Conservation (phyloP, 129 eudicot species). For the Lactuca sativa region DNA sequence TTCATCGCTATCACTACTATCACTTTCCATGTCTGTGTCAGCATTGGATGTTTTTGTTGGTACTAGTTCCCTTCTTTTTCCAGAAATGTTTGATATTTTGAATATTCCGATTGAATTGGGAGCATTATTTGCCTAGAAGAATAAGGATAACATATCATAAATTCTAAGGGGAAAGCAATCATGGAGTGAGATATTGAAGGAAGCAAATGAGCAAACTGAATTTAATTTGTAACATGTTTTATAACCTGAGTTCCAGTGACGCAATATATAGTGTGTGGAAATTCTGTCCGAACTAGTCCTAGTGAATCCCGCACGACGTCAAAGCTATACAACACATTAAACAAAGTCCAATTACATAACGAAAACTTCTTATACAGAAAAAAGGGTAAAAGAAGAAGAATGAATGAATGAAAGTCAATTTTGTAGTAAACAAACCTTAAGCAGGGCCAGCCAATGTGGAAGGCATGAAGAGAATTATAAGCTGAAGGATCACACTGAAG, state of each 20-base stretch:
- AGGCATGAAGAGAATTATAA: conserved; percentile 89
- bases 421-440: conserved; percentile 50
- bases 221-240: too few species aligned
- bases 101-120: conserved; percentile 83
- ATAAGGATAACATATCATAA: not conserved
- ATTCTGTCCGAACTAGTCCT: conserved; percentile 86
- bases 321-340: conserved; percentile 58
- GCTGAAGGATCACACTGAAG: conserved; percentile 95
- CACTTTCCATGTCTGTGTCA: conserved; percentile 81
- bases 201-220: too few species aligned
- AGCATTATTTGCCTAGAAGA: conserved; percentile 70
- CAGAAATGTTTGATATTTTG: conserved; percentile 80
- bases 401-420: not conserved
- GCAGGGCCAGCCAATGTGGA: conserved; percentile 96
- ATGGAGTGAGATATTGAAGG: too few species aligned
- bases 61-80: conserved; percentile 72
- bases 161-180: too few species aligned
- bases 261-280: conserved; percentile 80
- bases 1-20: conserved; percentile 69
- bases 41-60: conserved; percentile 51
- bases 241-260: conserved; percentile 89
- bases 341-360: conserved; percentile 7
- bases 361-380: not conserved
- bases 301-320: conserved; percentile 81
- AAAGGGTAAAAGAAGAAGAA: too few species aligned